Conservation (phyloP, 73 alveolate species). For the Uronychia setigera region DNA sequence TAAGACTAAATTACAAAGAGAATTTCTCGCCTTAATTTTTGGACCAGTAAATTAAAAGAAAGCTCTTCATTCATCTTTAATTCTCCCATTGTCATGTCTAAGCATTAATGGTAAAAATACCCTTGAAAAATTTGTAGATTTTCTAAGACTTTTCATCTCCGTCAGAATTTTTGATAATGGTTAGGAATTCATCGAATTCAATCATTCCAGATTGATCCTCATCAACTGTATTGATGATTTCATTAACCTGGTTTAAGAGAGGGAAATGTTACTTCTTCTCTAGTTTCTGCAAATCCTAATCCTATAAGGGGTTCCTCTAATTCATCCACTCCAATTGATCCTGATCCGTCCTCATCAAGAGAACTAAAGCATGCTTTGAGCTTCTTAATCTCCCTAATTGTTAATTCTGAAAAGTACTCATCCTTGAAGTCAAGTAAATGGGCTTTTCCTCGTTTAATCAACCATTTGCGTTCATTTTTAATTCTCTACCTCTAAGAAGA, state of each 20-base stretch:
- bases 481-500: neutral
- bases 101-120: slow-evolving; percentile 31
- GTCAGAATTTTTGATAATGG: slow-evolving; percentile 83
- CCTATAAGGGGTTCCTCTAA: slow-evolving; percentile 95
- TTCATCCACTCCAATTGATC: slow-evolving; percentile 89
- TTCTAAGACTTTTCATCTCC: slow-evolving; percentile 77
- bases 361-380: slow-evolving; percentile 80
- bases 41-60: slow-evolving; percentile 51
- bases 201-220: slow-evolving; percentile 89
- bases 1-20: slow-evolving; percentile 41
- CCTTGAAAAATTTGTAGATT: slow-evolving; percentile 83
- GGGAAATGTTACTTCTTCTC: slow-evolving; percentile 80
- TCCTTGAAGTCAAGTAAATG: slow-evolving; percentile 60
- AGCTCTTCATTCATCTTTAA: slow-evolving; percentile 40
- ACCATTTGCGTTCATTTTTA: slow-evolving; percentile 33
- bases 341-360: slow-evolving; percentile 87
- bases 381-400: slow-evolving; percentile 42
- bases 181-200: slow-evolving; percentile 88
- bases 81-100: slow-evolving; percentile 63
- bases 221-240: slow-evolving; percentile 82
- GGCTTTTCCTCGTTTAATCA: slow-evolving; percentile 63
- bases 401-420: neutral
- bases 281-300: slow-evolving; percentile 91
- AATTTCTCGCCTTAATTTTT: slow-evolving; percentile 64
- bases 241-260: slow-evolving; percentile 32